phyloP scores from a whole-genome alignment of 139 green algal species.

The Limnomonas spitsbergensis region DNA sequence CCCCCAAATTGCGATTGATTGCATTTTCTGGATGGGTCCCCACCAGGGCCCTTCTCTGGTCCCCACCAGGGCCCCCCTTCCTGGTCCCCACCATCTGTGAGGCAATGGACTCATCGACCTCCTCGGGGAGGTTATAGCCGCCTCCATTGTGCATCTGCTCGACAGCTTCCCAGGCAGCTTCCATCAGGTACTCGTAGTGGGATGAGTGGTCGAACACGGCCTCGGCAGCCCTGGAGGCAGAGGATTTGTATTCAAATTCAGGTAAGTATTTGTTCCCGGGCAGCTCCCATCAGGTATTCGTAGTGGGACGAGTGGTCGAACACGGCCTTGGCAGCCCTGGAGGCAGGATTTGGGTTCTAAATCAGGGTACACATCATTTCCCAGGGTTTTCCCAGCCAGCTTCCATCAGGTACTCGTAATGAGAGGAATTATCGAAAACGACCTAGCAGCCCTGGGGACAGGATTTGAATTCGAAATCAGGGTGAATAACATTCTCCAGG shows the following conservation, averaged over 20 bases:
- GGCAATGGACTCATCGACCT: constrained; percentile 14
- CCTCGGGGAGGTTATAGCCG: neutral
- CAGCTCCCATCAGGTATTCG: constrained; percentile 31
- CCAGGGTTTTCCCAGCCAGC: constrained; percentile 23
- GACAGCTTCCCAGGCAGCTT: constrained; percentile 23
- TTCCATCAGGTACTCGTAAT: constrained; percentile 46
- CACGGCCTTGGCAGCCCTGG: constrained; percentile 43
- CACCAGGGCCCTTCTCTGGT: too few species aligned
- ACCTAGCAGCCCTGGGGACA: constrained; percentile 38
- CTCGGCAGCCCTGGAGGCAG: constrained; percentile 39
- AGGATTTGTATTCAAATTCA: too few species aligned
- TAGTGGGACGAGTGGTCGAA: constrained; percentile 64
- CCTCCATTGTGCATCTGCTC: constrained; percentile 5
- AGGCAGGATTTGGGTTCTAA: too few species aligned
- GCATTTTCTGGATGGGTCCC: too few species aligned
- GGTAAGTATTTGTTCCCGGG: too few species aligned
- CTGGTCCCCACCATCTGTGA: constrained; percentile 20
- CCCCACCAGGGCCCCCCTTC: too few species aligned
- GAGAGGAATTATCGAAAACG: constrained; percentile 59
- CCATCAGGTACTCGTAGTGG: constrained; percentile 48
- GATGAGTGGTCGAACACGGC: constrained; percentile 60
- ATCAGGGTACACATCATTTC: too few species aligned
- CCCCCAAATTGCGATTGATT: too few species aligned
- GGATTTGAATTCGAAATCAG: too few species aligned
- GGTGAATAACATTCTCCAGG: too few species aligned